These are phyloP conservation scores for Chondrus crispus DNA, from an alignment of 23 red algal genomes.

Conservation along the genomic window DNA sequence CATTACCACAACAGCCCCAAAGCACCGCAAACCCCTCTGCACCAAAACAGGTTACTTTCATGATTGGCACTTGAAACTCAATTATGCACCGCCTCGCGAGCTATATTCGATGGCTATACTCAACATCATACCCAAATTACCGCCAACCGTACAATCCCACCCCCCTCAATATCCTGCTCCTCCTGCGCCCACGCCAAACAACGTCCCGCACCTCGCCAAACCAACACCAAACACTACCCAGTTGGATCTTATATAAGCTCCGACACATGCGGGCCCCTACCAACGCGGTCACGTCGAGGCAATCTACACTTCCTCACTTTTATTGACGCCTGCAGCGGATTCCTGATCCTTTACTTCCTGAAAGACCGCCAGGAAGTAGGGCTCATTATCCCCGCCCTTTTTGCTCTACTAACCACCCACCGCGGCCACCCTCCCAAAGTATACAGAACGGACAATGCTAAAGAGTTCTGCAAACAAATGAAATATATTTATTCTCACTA, in stretches of 20 bases:
- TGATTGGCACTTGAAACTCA: not conserved
- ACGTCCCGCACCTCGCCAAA: not conserved
- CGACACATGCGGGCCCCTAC: constrained; percentile 6
- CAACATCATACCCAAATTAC: not conserved
- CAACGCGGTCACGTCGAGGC: not conserved
- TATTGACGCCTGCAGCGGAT: not conserved
- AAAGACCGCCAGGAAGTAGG: not conserved
- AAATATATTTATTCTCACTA: not conserved
- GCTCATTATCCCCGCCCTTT: not conserved
- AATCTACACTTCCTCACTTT: not conserved
- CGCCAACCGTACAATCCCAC: not conserved
- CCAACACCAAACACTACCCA: not conserved
- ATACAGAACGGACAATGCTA: not conserved
- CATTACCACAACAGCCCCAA: too few species aligned
- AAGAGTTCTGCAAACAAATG: not conserved
- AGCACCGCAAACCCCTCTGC: too few species aligned
- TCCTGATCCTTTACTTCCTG: not conserved
- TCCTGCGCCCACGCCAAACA: not conserved
- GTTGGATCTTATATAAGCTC: not conserved
- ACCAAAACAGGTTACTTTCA: too few species aligned
- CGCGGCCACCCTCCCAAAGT: not conserved
- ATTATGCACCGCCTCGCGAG: not conserved
- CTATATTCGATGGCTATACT: not conserved
- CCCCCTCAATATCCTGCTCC: not conserved
- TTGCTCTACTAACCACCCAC: not conserved